phyloP scores from a whole-genome alignment of 2,329 filamentous ascomycete species.

The Colletotrichum incanum region DNA sequence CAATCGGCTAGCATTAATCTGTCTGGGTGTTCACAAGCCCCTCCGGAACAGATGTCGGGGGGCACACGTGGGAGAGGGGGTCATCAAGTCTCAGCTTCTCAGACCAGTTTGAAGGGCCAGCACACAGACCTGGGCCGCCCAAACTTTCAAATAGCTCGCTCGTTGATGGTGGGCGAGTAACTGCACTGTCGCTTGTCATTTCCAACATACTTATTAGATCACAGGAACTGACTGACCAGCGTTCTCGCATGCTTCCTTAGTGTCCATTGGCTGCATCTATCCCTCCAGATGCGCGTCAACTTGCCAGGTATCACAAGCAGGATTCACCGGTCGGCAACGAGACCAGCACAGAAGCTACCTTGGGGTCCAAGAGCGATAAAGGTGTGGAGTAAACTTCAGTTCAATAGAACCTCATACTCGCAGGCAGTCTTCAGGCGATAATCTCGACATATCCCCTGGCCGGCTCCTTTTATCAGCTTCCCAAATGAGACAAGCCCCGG shows the following conservation, averaged over 20 bases:
- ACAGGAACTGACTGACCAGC: not conserved
- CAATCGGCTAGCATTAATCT: constrained; percentile 23
- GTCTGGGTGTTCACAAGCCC: constrained; percentile 7
- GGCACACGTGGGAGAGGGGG: constrained; percentile 33
- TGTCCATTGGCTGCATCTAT: not conserved
- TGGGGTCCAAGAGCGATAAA: not conserved
- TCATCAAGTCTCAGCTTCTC: constrained; percentile 26
- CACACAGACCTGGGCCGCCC: constrained; percentile 24
- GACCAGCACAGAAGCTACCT: not conserved
- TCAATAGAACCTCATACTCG: not conserved
- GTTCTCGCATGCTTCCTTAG: too few species aligned
- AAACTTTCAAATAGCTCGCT: not conserved
- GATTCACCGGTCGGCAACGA: not conserved
- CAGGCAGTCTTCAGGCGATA: not conserved
- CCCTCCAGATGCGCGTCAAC: not conserved
- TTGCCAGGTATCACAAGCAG: not conserved
- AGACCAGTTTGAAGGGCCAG: constrained; percentile 23
- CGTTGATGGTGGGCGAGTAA: too few species aligned
- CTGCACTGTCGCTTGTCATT: not conserved
- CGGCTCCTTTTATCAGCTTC: constrained; percentile 16
- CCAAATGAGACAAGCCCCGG: constrained; percentile 28
- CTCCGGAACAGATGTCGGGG: constrained; percentile 31
- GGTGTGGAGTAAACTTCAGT: not conserved
- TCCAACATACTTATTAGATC: not conserved
- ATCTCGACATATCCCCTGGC: constrained; percentile 1